Conservation (phyloP, 768 basidiomycete species). For the Hortiboletus campestris region DNA sequence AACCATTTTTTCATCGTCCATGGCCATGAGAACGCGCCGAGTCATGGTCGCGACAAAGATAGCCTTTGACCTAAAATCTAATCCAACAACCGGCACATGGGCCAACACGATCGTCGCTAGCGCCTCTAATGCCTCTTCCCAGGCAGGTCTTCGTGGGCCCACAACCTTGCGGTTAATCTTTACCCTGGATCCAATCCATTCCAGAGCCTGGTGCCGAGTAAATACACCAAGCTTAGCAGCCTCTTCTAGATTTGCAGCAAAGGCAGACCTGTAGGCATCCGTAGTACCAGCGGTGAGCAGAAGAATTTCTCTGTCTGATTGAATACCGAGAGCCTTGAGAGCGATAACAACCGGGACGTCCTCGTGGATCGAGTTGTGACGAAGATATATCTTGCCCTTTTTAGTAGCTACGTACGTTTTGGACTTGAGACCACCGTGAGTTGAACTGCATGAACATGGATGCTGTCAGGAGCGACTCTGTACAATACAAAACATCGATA, state of each 20-base stretch:
- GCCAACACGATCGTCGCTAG: constrained; percentile 97
- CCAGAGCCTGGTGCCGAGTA: constrained; percentile 90
- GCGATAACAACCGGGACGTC: constrained; percentile 96
- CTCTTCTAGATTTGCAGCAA: constrained; percentile 92
- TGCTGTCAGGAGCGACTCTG: constrained; percentile 6
- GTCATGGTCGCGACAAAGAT: constrained; percentile 99
- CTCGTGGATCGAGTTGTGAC: constrained; percentile 96
- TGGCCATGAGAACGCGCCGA: constrained; percentile 90
- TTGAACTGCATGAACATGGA: constrained; percentile 49
- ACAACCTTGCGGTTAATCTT: constrained; percentile 81
- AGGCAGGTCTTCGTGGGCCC: constrained; percentile 79
- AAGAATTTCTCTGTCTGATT: constrained; percentile 97
- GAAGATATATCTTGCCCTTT: constrained; percentile 90
- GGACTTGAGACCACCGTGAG: constrained; percentile 84
- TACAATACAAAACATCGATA: constrained; percentile 11
- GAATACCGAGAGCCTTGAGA: constrained; percentile 93
- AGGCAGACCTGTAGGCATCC: constrained; percentile 81
- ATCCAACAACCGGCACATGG: constrained; percentile 86
- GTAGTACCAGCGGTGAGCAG: constrained; percentile 90
- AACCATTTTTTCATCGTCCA: constrained; percentile 95
- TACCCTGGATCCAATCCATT: constrained; percentile 92
- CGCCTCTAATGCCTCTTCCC: constrained; percentile 95
- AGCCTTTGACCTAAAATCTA: constrained; percentile 91
- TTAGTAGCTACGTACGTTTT: constrained; percentile 98
- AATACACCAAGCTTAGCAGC: constrained; percentile 88